Evolutionary conservation across 1,284 basidiomycete genomes (phyloP), one percentile per base, ranked within the genome.

Genomic region (Malassezia obtusa): DNA sequence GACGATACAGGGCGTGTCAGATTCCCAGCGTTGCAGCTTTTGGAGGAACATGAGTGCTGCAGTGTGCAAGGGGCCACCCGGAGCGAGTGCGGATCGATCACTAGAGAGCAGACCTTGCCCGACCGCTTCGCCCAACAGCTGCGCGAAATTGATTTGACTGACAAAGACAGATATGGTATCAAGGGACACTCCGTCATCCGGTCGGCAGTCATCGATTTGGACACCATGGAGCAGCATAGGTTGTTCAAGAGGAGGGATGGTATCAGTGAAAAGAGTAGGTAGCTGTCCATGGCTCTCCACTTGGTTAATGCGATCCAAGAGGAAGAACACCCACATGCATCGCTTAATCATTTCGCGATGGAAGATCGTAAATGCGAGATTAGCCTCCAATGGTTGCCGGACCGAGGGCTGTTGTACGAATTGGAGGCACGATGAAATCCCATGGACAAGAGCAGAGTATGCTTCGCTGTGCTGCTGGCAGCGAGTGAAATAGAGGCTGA

Each of bases 281-380:
- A 22, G 21, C 4, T 32, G 25, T 3, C 12, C 19, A n/a, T 25
- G 4, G 10, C 21, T 47, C 7, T 49, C 40, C 7, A 44, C 24
- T 2, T 46, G 45, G 22, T 39, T 36, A 2, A 26, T 8, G 15
- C 35, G 28, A 17, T 50, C 53, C n/a, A 45, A 15, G 31, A 46
- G 40, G 31, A 28, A 56, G 21, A 49, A 7, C 19, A 46, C 36
- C 48, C 53, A 56, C 3, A 56, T 12, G 19, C 41, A 50, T 1
- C 53, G 48, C 40, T 56, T 56, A 7, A 50, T 10, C 53, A 56
- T 50, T 22, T 56, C 53, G 7, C 45, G 37, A 8, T 43, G 33
- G 19, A 41, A 31, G 8, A 50, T 22, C 30, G 21, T 28, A 6
- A 28, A 12, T 1, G 26, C 25, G 5, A 38, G 28, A 22, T 11